A percentile compares a stretch with the other conserved stretches of the same genome.
These are phyloP conservation scores for Ilex paraguariensis DNA, from an alignment of 305 asterid species.

Conservation along the genomic window DNA sequence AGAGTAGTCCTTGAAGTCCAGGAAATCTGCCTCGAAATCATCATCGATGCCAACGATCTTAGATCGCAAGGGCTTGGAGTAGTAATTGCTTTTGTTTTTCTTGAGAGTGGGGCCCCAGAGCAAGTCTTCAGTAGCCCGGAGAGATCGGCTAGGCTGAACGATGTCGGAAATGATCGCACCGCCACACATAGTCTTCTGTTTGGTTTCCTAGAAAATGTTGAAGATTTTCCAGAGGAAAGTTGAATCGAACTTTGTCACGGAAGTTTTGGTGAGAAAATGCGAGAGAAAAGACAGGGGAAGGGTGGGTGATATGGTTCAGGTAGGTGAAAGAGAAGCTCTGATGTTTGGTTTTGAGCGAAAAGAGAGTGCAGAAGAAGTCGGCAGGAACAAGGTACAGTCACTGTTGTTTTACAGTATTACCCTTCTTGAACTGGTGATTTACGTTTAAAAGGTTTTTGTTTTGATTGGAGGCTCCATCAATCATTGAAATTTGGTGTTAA, in stretches of 20 bases:
- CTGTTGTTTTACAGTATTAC: no score
- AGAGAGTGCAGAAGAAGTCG: background rate
- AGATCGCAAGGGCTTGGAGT: slow-evolving; percentile 60
- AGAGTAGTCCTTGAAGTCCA: slow-evolving; percentile 59
- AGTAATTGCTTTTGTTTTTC: slow-evolving; percentile 31
- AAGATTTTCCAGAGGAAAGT: background rate
- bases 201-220: slow-evolving; percentile 1
- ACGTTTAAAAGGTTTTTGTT: no score
- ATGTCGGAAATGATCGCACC: slow-evolving; percentile 80
- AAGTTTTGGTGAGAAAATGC: no score
- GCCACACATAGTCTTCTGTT: slow-evolving; percentile 58
- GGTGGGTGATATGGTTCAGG: no score
- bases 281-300: no score
- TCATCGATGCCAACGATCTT: slow-evolving; percentile 41
- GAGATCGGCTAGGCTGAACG: slow-evolving; percentile 50
- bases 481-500: no score
- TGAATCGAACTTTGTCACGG: no score
- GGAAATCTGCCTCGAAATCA: slow-evolving; percentile 86
- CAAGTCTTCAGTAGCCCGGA: slow-evolving; percentile 78
- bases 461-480: no score
- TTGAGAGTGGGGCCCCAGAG: slow-evolving; percentile 31
- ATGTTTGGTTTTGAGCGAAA: no score
- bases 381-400: no score
- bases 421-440: no score
- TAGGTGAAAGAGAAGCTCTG: no score